These are phyloP conservation scores for Tremellales sp. DNA, from an alignment of 1,284 basidiomycete species.

Conservation along the genomic window DNA sequence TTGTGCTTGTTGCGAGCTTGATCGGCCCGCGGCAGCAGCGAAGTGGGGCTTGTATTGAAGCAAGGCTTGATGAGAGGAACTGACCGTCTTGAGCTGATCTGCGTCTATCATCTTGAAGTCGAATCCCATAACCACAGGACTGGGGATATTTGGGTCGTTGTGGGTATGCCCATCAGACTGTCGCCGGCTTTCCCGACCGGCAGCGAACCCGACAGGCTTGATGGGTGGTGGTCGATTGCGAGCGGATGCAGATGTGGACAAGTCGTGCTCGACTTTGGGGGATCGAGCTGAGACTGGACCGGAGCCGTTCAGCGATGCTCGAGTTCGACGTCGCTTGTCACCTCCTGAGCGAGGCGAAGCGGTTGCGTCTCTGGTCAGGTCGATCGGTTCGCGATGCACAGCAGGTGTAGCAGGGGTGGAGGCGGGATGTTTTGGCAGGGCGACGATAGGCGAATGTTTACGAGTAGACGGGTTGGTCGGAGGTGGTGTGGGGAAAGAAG, in stretches of 20 bases:
- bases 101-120: slow-evolving; percentile 43
- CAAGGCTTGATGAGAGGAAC: too few relatives aligned
- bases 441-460: slow-evolving; percentile 1
- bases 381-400: neutral
- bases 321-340: neutral
- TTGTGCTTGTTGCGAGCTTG: too few relatives aligned
- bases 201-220: slow-evolving; percentile 43
- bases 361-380: neutral
- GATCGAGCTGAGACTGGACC: neutral
- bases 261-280: neutral
- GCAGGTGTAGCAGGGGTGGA: neutral
- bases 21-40: too few relatives aligned
- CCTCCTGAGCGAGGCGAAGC: neutral
- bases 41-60: neutral
- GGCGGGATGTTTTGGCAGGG: neutral
- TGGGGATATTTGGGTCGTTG: slow-evolving; percentile 34
- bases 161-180: neutral
- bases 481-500: slow-evolving; percentile 11
- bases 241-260: neutral
- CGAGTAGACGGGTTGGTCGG: slow-evolving; percentile 9
- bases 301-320: neutral
- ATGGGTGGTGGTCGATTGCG: slow-evolving; percentile 25
- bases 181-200: slow-evolving; percentile 22
- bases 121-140: slow-evolving; percentile 46
- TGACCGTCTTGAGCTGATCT: slow-evolving; percentile 43